These are phyloP conservation scores for Collybia sp. DNA, from an alignment of 768 basidiomycete genomes.

Conservation along the genomic window DNA sequence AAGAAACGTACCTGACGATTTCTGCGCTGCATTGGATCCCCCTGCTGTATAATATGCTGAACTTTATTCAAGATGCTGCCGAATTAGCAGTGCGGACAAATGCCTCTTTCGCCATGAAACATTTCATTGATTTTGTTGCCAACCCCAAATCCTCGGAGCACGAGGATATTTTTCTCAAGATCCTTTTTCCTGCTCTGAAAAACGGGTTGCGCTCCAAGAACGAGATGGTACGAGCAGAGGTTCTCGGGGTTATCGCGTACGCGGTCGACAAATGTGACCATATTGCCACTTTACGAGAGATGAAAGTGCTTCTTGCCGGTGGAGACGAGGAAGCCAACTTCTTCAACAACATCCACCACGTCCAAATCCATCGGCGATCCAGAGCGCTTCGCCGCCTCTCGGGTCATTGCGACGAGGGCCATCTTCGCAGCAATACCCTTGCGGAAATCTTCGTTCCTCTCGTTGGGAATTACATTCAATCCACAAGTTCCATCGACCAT, in stretches of 20 bases:
- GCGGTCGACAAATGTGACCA: slow-evolving; percentile 62
- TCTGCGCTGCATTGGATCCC: slow-evolving; percentile 71
- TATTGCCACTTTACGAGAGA: slow-evolving; percentile 65
- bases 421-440: slow-evolving; percentile 64
- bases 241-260: slow-evolving; percentile 73
- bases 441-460: slow-evolving; percentile 85
- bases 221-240: slow-evolving; percentile 84
- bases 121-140: slow-evolving; percentile 66
- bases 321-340: slow-evolving; percentile 95
- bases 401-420: slow-evolving; percentile 66
- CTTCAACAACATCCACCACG: slow-evolving; percentile 93
- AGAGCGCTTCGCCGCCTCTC: slow-evolving; percentile 82
- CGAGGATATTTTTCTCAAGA: slow-evolving; percentile 53
- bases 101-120: slow-evolving; percentile 69
- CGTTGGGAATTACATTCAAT: slow-evolving; percentile 72
- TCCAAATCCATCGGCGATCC: slow-evolving; percentile 87
- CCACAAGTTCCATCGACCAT: slow-evolving; percentile 65
- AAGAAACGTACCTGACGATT: slow-evolving; percentile 46
- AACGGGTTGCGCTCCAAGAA: slow-evolving; percentile 73
- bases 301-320: slow-evolving; percentile 74
- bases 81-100: slow-evolving; percentile 85
- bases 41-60: slow-evolving; percentile 75
- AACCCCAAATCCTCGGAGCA: slow-evolving; percentile 34
- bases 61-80: slow-evolving; percentile 83
- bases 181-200: slow-evolving; percentile 75